Base-by-base conservation (phyloP, 768 basidiomycete species). In the Trametes cingulata region DNA sequence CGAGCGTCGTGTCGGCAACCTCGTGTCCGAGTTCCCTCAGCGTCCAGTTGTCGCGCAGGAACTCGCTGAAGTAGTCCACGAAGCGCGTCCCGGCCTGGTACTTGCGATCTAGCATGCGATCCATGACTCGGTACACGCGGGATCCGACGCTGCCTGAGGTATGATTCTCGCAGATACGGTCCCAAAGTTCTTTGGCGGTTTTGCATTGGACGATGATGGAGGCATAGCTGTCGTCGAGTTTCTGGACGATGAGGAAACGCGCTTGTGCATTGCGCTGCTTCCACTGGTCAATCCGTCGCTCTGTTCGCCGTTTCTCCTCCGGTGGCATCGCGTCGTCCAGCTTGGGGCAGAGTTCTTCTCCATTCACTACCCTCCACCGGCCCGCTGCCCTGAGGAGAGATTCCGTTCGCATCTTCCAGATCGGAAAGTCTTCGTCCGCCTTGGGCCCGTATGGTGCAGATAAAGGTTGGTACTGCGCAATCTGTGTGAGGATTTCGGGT, bases 101-200 rank as follows among this genome's bases (percentile, higher is more conserved):
- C 15, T 24, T 29, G 25, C 52, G 52, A 10, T 14, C 24, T 4
- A 14, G 13, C 25, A 42, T 42, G 39, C 52, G 52, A 4, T 6
- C 10, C 5, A 33, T 7, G 47, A 49, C 33, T 39, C 52, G 52
- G 1, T 7, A 24, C 17, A 42, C 40, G 17, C 52, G 39, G 0
- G 17, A 1, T 17, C 8, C n/a, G 33, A 4, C 3, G 36, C 12
- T 7, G 5, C 27, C 19, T 13, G 17, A 4, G 7, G 8, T 17
- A 22, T 43, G 53, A 1, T 33, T 27, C 8, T 25, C 19, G 27
- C 41, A 25, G 29, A 54, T 45, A 2, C 42, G 27, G 0, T 54
- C 42, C 51, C 53, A 54, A 2, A 54, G 33, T 29, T 54, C 53
- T 27, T 43, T 46, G n/a, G 53, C 53, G 39, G 33, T 35, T 3